Percentiles rank a stretch among this genome's conserved stretches.
Evolutionary conservation across 768 basidiomycete species (phyloP).

Genomic region (Daedalea quercina): DNA sequence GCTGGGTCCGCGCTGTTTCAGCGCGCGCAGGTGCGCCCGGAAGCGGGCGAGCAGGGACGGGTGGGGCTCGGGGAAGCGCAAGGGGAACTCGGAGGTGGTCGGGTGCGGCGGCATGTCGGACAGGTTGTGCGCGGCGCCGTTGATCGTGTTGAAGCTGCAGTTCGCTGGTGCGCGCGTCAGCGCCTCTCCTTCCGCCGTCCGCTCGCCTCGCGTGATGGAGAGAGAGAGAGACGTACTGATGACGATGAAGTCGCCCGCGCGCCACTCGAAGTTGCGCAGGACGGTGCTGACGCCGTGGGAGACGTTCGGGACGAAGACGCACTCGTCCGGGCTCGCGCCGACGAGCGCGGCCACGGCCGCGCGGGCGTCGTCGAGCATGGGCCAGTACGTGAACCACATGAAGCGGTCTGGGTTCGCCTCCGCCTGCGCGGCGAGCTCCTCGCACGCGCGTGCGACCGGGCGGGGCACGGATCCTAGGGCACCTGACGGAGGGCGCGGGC

Average conservation of each 20-base stretch:
- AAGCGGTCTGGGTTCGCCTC: constrained; percentile 57
- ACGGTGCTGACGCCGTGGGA: constrained; percentile 60
- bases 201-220: neutral
- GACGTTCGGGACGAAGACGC: constrained; percentile 51
- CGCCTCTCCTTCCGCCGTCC: neutral
- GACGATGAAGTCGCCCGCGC: constrained; percentile 56
- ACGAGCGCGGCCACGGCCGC: constrained; percentile 39
- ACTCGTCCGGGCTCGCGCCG: constrained; percentile 46
- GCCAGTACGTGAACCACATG: constrained; percentile 31
- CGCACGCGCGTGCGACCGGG: constrained; percentile 41
- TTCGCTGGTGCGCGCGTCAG: constrained; percentile 33
- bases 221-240: constrained; percentile 36
- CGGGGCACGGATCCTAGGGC: constrained; percentile 52
- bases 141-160: constrained; percentile 46
- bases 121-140: constrained; percentile 42
- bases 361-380: constrained; percentile 33
- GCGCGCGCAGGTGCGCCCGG: constrained; percentile 25
- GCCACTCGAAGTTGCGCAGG: constrained; percentile 57
- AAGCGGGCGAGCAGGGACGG: constrained; percentile 44
- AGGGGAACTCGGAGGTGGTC: constrained; percentile 36
- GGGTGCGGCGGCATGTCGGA: constrained; percentile 51
- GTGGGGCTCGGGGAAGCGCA: constrained; percentile 54
- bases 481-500: constrained; percentile 27
- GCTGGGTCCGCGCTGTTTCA: constrained; percentile 15
- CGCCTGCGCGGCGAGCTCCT: constrained; percentile 32